These are phyloP conservation scores for Flaveria floridana DNA, from an alignment of 140 eudicot species.

Conservation along the genomic window DNA sequence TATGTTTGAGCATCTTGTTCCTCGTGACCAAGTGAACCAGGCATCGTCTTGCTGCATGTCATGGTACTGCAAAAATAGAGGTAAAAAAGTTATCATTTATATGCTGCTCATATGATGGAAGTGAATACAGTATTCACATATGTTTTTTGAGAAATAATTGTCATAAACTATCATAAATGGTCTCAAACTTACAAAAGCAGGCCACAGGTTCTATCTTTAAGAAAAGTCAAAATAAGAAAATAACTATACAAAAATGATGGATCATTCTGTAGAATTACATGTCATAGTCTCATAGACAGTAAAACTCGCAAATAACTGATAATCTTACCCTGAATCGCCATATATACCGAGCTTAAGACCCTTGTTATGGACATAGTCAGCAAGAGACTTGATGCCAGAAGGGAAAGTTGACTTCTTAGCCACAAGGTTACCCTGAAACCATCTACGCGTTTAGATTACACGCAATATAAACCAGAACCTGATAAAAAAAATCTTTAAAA, in stretches of 20 bases:
- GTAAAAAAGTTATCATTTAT: not conserved
- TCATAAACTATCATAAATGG: not conserved
- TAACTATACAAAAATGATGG: not conserved
- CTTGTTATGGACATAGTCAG: conserved; percentile 89
- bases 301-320: not conserved
- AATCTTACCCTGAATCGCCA: conserved; percentile 77
- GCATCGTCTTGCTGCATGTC: conserved; percentile 86
- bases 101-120: not conserved
- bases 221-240: not conserved
- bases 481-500: not conserved
- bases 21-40: conserved; percentile 97
- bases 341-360: conserved; percentile 93
- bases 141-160: not conserved
- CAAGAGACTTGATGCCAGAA: conserved; percentile 81
- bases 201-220: no score
- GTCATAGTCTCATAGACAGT: not conserved
- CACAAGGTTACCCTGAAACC: conserved; percentile 66
- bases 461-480: not conserved
- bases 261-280: not conserved
- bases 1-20: conserved; percentile 82
- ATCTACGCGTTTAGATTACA: conserved; percentile 16
- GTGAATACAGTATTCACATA: not conserved
- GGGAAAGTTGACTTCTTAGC: conserved; percentile 74
- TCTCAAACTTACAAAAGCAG: no score
- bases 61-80: conserved; percentile 48